A percentile compares a stretch with the other conserved stretches of the same genome.
Conservation (phyloP, 169 alveolate genomes). For the Theileria annulata region DNA sequence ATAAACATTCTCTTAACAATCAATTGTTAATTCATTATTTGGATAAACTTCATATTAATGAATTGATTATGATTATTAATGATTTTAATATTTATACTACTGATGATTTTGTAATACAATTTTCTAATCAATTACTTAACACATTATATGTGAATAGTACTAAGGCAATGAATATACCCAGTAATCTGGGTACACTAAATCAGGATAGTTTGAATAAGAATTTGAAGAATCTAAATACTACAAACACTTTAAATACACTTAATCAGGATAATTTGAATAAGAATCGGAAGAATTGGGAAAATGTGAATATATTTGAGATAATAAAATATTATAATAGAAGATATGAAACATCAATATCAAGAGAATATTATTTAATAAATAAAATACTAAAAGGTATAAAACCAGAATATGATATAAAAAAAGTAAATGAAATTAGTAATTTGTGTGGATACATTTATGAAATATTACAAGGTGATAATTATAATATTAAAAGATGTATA, state of each 20-base stretch:
- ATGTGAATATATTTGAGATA: background rate
- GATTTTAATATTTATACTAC: background rate
- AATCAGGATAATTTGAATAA: no score
- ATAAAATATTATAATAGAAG: slow-evolving; percentile 44
- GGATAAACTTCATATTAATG: background rate
- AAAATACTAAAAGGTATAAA: background rate
- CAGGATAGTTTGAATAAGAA: no score
- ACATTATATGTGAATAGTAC: no score
- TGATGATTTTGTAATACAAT: background rate
- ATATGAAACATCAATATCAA: slow-evolving; percentile 52
- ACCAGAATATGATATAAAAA: background rate
- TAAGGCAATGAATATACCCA: no score
- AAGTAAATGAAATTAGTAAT: slow-evolving; percentile 27
- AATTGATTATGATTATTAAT: background rate
- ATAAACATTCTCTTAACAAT: background rate
- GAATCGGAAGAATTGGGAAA: no score
- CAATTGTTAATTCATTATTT: no score
- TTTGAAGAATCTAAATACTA: no score
- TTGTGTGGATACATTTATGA: slow-evolving; percentile 57
- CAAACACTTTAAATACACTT: no score
- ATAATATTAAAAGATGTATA: background rate
- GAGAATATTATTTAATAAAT: slow-evolving; percentile 23
- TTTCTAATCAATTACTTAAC: background rate
- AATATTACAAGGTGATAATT: slow-evolving; percentile 25
- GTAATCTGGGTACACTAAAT: no score